Evolutionary conservation across 2,329 filamentous ascomycete species (phyloP).

Genomic region (Proliferodiscus dingleyae): DNA sequence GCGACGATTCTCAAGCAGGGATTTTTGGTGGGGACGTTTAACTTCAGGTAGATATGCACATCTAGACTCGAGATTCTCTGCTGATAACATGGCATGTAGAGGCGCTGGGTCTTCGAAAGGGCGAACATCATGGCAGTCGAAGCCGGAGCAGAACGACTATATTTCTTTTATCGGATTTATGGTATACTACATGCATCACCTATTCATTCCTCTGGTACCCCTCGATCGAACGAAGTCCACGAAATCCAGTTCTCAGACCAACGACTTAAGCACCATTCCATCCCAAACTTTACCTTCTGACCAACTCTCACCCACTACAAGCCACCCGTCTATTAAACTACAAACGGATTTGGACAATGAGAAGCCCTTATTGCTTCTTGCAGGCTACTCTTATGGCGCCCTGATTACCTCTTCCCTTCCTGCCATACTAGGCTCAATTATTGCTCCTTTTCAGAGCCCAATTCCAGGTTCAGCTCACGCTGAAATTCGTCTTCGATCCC

Average conservation of each 20-base stretch:
- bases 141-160: constrained; percentile 77
- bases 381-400: constrained; percentile 88
- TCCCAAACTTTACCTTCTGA: constrained; percentile 18
- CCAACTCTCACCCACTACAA: background rate
- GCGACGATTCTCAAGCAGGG: constrained; percentile 55
- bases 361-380: constrained; percentile 50
- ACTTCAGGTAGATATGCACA: constrained; percentile 64
- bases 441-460: constrained; percentile 52
- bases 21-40: constrained; percentile 81
- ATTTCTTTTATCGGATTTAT: constrained; percentile 77
- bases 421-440: constrained; percentile 35
- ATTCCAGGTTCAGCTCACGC: constrained; percentile 55
- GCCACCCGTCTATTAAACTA: background rate
- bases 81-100: constrained; percentile 41
- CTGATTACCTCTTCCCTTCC: constrained; percentile 73
- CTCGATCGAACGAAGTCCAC: constrained; percentile 7
- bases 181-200: constrained; percentile 62
- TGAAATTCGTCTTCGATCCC: constrained; percentile 67
- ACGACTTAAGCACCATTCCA: constrained; percentile 23
- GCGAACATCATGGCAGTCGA: constrained; percentile 81
- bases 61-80: background rate
- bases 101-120: constrained; percentile 72
- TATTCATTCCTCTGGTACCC: constrained; percentile 16
- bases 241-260: constrained; percentile 16
- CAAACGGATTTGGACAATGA: background rate